Evolutionary conservation across 2,329 filamentous ascomycete genomes (phyloP).

Genomic region (Cladosporium cucumerinum): DNA sequence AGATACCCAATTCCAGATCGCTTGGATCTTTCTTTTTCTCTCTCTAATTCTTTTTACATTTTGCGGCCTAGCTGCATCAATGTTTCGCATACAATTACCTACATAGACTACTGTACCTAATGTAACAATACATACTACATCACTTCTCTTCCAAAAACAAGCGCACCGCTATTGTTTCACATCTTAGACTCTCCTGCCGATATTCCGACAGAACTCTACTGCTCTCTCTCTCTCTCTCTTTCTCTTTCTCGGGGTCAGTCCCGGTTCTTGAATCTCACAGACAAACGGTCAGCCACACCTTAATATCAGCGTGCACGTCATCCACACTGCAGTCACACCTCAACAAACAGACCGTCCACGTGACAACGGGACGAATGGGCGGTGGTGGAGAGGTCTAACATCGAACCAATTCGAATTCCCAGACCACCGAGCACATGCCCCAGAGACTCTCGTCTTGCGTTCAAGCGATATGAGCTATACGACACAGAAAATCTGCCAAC

Average conservation of each 20-base stretch:
- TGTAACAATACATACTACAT: constrained; percentile 2
- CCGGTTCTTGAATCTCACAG: not conserved
- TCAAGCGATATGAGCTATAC: not conserved
- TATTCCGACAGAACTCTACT: not conserved
- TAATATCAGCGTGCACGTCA: not conserved
- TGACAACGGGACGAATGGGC: not conserved
- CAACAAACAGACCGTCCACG: not conserved
- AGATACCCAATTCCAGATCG: not conserved
- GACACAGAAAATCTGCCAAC: not conserved
- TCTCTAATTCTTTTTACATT: not conserved
- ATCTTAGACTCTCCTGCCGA: not conserved
- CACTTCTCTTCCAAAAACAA: not conserved
- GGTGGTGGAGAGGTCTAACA: not conserved
- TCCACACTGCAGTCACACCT: not conserved
- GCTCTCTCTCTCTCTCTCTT: no score
- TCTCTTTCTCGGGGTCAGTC: no score
- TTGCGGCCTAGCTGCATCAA: not conserved
- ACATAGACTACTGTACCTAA: constrained; percentile 9
- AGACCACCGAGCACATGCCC: not conserved
- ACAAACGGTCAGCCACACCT: not conserved
- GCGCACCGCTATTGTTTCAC: not conserved
- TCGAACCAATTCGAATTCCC: not conserved
- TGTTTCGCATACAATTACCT: not conserved
- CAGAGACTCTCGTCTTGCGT: not conserved
- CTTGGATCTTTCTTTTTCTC: not conserved